Evolutionary conservation across 1,284 basidiomycete species (phyloP), one percentile per base, ranked within the genome.

Genomic region (Ceratobasidium sp.): DNA sequence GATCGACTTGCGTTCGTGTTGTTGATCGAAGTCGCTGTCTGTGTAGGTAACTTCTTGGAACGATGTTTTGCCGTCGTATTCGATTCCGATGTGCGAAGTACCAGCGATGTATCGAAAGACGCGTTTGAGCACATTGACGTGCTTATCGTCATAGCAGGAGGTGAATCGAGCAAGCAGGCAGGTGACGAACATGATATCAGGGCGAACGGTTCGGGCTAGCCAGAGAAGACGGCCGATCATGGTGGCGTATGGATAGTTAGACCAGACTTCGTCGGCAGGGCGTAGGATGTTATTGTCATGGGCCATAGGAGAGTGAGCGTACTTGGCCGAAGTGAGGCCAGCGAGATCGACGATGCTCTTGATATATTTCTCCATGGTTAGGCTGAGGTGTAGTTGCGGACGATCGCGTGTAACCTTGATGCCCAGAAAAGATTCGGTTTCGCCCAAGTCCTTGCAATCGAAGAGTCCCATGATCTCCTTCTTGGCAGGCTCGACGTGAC

Each of bases 391-490:
- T 0, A 48, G 22, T 9, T 74, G 51, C 29, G 74, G 14, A 9
- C 33, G 19, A 9, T 54, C 45, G 1, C 74, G 50, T 8, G 53
- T 59, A 29, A 76, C 45, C 48, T 69, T 63, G 17, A 76, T 77
- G n/a, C 75, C 75, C 1, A 75, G 50, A 50, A 76, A 71, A 54
- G 63, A 75, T 53, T 76, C 56, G 8, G 75, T 64, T 4, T 69
- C 45, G 45, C 77, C 75, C 7, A 77, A 53, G 33, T 72, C 69
- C 33, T 76, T 77, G 29, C 45, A 50, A 19, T 65, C 45, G 31
- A 65, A 65, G 15, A 33, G 22, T 14, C 19, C 22, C 11, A 29
- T 27, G 15, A 65, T 48, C 50, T 65, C 47, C 6, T 24, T 17
- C n/a, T 65, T 65, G 33, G 50, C 50, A 17, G 9, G 33, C 6